Evolutionary conservation across 441 rosid genomes (phyloP).

Genomic region (Cnidoscolus chayamansa): DNA sequence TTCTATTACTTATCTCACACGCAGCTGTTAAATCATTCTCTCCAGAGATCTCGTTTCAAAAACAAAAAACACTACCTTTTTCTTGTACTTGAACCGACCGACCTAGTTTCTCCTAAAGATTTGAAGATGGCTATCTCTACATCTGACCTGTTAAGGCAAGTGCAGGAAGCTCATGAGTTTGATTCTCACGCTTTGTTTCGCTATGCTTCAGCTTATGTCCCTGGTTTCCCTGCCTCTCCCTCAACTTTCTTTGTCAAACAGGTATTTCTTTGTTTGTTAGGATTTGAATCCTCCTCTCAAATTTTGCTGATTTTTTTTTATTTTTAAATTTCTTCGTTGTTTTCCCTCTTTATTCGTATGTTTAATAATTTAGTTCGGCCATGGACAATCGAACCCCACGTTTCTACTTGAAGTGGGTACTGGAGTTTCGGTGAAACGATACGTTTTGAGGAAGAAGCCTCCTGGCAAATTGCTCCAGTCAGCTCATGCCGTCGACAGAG

Average conservation of each 20-base stretch:
- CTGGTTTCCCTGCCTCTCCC: slow-evolving; percentile 53
- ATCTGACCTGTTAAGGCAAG: slow-evolving; percentile 48
- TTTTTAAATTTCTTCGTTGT: background rate
- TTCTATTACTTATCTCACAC: no score
- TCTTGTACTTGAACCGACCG: no score
- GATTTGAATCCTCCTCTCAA: background rate
- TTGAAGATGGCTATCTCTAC: slow-evolving; percentile 51
- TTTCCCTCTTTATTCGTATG: background rate
- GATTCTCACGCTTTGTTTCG: slow-evolving; percentile 62
- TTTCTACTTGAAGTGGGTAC: slow-evolving; percentile 60
- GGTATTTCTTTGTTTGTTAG: slow-evolving; percentile 29
- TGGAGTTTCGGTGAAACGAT: slow-evolving; percentile 52
- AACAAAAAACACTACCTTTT: no score
- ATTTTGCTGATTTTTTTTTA: background rate
- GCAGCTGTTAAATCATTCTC: no score
- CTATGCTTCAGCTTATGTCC: slow-evolving; percentile 54
- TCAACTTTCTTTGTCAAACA: slow-evolving; percentile 35
- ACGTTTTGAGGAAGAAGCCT: slow-evolving; percentile 93
- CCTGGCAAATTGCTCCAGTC: slow-evolving; percentile 73
- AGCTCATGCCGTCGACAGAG: slow-evolving; percentile 93
- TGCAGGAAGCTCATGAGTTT: slow-evolving; percentile 49
- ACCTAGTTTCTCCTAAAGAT: no score
- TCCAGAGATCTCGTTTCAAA: no score
- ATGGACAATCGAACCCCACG: slow-evolving; percentile 96
- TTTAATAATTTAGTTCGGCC: slow-evolving; percentile 56